Conservation (phyloP, 2,329 filamentous ascomycete genomes). For the Geosmithia morbida region DNA sequence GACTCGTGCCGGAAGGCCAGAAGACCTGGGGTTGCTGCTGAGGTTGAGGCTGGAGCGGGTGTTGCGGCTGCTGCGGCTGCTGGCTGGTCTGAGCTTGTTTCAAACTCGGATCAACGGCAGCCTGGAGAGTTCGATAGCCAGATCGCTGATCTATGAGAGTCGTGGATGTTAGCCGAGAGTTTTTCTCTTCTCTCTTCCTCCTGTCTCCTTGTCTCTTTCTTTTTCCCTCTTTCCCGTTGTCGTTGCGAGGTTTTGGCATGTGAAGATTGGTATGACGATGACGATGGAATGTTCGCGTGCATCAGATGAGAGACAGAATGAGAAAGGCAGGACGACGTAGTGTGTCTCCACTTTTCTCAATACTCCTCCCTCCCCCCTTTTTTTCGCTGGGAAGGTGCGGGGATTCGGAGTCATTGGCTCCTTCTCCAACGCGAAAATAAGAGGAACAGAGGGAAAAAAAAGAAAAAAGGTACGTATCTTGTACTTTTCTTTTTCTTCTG, state of each 20-base stretch:
- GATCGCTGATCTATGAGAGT: constrained; percentile 18
- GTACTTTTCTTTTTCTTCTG: too few relatives aligned
- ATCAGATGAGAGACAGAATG: neutral
- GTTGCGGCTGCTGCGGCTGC: neutral
- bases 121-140: constrained; percentile 17
- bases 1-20: too few relatives aligned
- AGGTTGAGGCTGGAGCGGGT: constrained; percentile 1
- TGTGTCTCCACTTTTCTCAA: too few relatives aligned
- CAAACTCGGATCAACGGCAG: constrained; percentile 4
- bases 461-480: neutral
- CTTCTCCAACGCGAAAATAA: neutral
- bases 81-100: neutral
- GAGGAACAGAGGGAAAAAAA: neutral
- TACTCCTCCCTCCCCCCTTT: too few relatives aligned
- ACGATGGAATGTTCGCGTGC: neutral
- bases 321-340: too few relatives aligned
- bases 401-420: neutral
- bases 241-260: neutral
- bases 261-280: neutral
- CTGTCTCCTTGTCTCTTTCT: neutral
- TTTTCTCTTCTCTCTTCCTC: neutral
- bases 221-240: neutral
- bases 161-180: constrained; percentile 16
- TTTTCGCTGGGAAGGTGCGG: neutral
- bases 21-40: neutral